These are phyloP conservation scores for Pseudocercospora fuligena DNA, from an alignment of 2,329 filamentous ascomycete genomes.

Conservation along the genomic window DNA sequence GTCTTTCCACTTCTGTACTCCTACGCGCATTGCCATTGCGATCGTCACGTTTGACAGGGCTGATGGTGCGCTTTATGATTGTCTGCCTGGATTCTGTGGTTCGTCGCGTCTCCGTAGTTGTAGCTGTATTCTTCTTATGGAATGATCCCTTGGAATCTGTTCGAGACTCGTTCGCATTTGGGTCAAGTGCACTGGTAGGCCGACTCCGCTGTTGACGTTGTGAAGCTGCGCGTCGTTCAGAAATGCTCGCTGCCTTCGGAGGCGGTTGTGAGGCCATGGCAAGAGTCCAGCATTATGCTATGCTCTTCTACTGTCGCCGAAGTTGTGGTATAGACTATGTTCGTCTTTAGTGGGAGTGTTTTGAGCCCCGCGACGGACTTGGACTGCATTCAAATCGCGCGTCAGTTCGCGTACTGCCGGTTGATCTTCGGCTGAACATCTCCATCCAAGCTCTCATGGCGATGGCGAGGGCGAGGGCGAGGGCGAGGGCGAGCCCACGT, in stretches of 20 bases:
- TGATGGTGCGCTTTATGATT: slow-evolving; percentile 28
- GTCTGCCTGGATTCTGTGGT: slow-evolving; percentile 28
- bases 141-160: slow-evolving; percentile 22
- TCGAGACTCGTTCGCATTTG: slow-evolving; percentile 26
- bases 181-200: slow-evolving; percentile 30
- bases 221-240: slow-evolving; percentile 36
- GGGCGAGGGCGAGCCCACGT: not conserved
- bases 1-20: slow-evolving; percentile 27
- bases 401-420: not conserved
- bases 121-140: slow-evolving; percentile 27
- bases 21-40: slow-evolving; percentile 16
- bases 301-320: not conserved
- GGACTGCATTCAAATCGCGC: not conserved
- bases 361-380: slow-evolving; percentile 5
- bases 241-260: slow-evolving; percentile 32
- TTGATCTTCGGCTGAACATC: not conserved
- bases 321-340: not conserved
- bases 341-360: slow-evolving; percentile 6
- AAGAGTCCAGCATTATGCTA: slow-evolving; percentile 18
- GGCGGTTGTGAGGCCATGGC: slow-evolving; percentile 36
- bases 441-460: not conserved
- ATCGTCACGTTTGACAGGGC: slow-evolving; percentile 26
- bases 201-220: slow-evolving; percentile 35
- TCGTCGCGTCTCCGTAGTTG: slow-evolving; percentile 28
- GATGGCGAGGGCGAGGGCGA: not conserved